Evolutionary conservation across 2,329 filamentous ascomycete species (phyloP).

Genomic region (Hypoxylon sp.): DNA sequence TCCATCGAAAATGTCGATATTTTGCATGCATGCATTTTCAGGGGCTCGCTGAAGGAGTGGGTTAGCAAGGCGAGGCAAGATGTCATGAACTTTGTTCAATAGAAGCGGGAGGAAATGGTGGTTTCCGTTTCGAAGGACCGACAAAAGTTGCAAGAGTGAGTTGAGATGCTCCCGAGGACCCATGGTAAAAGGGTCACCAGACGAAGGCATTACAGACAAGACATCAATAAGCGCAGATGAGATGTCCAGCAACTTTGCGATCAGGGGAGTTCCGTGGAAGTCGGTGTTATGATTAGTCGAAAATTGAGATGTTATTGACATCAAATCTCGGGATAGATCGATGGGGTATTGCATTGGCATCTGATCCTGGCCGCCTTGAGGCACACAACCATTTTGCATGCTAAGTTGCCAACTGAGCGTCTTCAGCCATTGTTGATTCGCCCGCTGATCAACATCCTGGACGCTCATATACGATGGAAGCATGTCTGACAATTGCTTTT

Average conservation of each 20-base stretch:
- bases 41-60: slow-evolving; percentile 73
- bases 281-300: slow-evolving; percentile 78
- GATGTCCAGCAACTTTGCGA: slow-evolving; percentile 86
- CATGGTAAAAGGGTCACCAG: slow-evolving; percentile 72
- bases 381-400: slow-evolving; percentile 68
- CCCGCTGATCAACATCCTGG: slow-evolving; percentile 68
- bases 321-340: slow-evolving; percentile 73
- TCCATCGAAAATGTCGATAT: slow-evolving; percentile 75
- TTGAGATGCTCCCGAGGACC: slow-evolving; percentile 82
- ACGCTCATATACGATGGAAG: slow-evolving; percentile 66
- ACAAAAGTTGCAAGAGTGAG: slow-evolving; percentile 76
- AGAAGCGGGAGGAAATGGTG: slow-evolving; percentile 83
- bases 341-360: slow-evolving; percentile 76
- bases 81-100: slow-evolving; percentile 80
- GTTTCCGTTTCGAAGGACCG: slow-evolving; percentile 80
- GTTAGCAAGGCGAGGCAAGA: slow-evolving; percentile 73
- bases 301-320: slow-evolving; percentile 79
- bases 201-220: slow-evolving; percentile 74
- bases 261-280: slow-evolving; percentile 79
- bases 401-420: slow-evolving; percentile 74
- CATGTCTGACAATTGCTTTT: slow-evolving; percentile 73
- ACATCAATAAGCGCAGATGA: slow-evolving; percentile 81
- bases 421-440: slow-evolving; percentile 76
- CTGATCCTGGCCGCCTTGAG: slow-evolving; percentile 64
- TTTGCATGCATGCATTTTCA: slow-evolving; percentile 62